Percentiles rank a stretch among this genome's conserved stretches.
These are phyloP conservation scores for Penicillium sp. DNA, from an alignment of 2,329 filamentous ascomycete genomes.

Conservation along the genomic window DNA sequence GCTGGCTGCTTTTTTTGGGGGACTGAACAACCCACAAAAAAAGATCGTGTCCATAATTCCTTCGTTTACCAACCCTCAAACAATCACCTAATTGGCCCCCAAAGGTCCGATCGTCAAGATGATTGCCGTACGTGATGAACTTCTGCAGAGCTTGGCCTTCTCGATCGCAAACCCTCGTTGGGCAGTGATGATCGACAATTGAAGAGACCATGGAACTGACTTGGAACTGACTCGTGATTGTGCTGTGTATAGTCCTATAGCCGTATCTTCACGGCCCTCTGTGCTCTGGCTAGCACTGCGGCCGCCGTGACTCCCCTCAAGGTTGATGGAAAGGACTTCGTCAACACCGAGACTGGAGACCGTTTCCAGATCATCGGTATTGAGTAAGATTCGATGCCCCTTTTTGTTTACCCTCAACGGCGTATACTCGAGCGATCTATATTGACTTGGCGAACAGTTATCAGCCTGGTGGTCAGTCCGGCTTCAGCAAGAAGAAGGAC, in stretches of 20 bases:
- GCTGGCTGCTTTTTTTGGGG: no score
- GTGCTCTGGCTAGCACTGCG: slow-evolving; percentile 50
- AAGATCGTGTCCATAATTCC: neutral
- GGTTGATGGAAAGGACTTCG: slow-evolving; percentile 64
- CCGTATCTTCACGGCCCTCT: slow-evolving; percentile 44
- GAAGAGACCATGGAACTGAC: neutral
- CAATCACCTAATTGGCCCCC: neutral
- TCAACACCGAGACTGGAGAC: slow-evolving; percentile 61
- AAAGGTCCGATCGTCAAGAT: slow-evolving; percentile 19
- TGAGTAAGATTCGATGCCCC: slow-evolving; percentile 49
- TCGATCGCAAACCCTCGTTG: neutral
- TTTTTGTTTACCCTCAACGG: neutral
- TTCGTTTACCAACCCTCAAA: neutral
- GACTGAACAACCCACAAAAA: no score
- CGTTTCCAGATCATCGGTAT: slow-evolving; percentile 67
- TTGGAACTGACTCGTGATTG: no score
- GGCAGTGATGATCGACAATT: neutral
- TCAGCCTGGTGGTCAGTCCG: slow-evolving; percentile 65
- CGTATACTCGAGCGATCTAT: no score
- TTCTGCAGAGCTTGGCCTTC: neutral
- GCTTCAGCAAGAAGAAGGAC: slow-evolving; percentile 59
- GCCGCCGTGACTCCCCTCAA: slow-evolving; percentile 60
- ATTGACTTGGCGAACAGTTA: slow-evolving; percentile 48
- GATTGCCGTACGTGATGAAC: slow-evolving; percentile 24
- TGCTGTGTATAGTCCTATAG: slow-evolving; percentile 38